phyloP scores from a whole-genome alignment of 1,139 yeast species.

The Pichia sp. region DNA sequence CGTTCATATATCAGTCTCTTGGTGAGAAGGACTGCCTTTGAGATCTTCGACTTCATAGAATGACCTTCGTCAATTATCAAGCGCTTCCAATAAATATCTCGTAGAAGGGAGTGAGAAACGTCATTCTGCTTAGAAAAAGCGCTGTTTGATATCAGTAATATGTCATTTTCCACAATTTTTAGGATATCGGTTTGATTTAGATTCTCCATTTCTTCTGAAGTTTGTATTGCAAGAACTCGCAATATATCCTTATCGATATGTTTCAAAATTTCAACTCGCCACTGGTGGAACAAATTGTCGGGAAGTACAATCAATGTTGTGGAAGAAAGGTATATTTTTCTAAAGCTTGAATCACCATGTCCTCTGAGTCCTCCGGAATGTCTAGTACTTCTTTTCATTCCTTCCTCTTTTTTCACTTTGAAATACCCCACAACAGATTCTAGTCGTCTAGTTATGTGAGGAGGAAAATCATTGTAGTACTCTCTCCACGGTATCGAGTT shows the following conservation, averaged over 20 bases:
- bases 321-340: slow-evolving; percentile 35
- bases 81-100: slow-evolving; percentile 54
- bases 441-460: slow-evolving; percentile 33
- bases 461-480: slow-evolving; percentile 39
- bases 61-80: slow-evolving; percentile 73
- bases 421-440: slow-evolving; percentile 38
- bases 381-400: slow-evolving; percentile 1
- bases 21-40: slow-evolving; percentile 45
- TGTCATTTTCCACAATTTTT: slow-evolving; percentile 38
- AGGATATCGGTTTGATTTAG: slow-evolving; percentile 23
- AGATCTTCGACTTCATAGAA: slow-evolving; percentile 44
- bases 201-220: slow-evolving; percentile 7
- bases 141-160: slow-evolving; percentile 45
- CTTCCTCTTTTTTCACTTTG: slow-evolving; percentile 19
- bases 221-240: slow-evolving; percentile 27
- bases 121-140: slow-evolving; percentile 37
- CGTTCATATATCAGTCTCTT: slow-evolving; percentile 47
- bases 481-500: slow-evolving; percentile 54
- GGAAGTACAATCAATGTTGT: slow-evolving; percentile 60
- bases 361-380: slow-evolving; percentile 8
- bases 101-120: slow-evolving; percentile 30
- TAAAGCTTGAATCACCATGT: slow-evolving; percentile 3
- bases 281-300: slow-evolving; percentile 59
- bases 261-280: slow-evolving; percentile 52
- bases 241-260: slow-evolving; percentile 40